Evolutionary conservation across 176 grass and related monocot genomes (phyloP).

Genomic region (Rhynchospora breviuscula): DNA sequence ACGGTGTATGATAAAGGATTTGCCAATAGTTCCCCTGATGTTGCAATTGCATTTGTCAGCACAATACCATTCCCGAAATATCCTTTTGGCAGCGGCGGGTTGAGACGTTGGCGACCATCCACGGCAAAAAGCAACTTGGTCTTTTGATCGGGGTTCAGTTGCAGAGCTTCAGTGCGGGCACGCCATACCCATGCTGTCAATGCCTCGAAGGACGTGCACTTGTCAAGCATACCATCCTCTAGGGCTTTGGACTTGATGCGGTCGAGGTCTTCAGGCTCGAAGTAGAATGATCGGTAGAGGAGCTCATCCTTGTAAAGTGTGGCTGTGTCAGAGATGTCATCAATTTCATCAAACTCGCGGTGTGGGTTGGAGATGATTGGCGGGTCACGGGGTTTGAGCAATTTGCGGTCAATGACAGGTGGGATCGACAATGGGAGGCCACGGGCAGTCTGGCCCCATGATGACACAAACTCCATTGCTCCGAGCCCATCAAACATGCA

Average conservation of each 20-base stretch:
- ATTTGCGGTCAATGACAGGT: conserved; percentile 53
- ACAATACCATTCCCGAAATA: conserved; percentile 95
- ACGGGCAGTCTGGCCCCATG: conserved; percentile 84
- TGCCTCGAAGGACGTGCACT: conserved; percentile 83
- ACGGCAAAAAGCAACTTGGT: conserved; percentile 96
- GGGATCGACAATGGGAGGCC: conserved; percentile 55
- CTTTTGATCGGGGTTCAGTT: conserved; percentile 42
- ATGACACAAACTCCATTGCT: conserved; percentile 97
- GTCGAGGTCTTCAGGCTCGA: conserved; percentile 60
- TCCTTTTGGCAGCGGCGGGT: conserved; percentile 43
- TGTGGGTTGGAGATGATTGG: conserved; percentile 52
- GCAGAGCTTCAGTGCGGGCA: conserved; percentile 57
- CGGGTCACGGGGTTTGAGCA: conserved; percentile 52
- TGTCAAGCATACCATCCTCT: conserved; percentile 28
- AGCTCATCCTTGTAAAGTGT: conserved; percentile 52
- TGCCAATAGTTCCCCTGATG: conserved; percentile 43
- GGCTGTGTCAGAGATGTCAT: conserved; percentile 53
- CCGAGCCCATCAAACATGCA: conserved; percentile 94
- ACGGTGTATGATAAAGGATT: conserved; percentile 46
- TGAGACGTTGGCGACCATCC: conserved; percentile 59
- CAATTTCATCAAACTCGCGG: conserved; percentile 76
- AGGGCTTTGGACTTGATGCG: conserved; percentile 38
- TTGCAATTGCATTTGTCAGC: conserved; percentile 52
- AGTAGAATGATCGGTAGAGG: conserved; percentile 65
- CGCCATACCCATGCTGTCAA: conserved; percentile 75